phyloP scores from a whole-genome alignment of 495 filamentous ascomycete genomes.

The Usnea hakonensis region DNA sequence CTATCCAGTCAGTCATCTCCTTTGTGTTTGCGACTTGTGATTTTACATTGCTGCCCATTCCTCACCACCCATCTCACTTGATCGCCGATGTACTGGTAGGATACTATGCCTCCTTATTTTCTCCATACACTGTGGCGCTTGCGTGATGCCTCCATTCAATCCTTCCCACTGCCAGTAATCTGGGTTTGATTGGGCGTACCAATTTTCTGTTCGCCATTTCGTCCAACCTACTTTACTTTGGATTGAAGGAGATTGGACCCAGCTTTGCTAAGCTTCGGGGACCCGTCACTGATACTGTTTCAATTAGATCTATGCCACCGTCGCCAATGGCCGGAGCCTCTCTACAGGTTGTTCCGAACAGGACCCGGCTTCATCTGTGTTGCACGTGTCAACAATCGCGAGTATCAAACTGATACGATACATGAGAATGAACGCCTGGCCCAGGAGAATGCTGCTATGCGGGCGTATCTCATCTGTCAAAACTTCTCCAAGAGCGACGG shows the following conservation, averaged over 20 bases:
- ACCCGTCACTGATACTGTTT: background rate
- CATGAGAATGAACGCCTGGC: constrained; percentile 75
- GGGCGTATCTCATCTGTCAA: constrained; percentile 94
- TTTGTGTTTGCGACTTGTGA: constrained; percentile 6
- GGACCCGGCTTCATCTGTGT: constrained; percentile 77
- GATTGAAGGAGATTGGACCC: background rate
- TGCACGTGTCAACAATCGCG: constrained; percentile 90
- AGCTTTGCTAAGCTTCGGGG: background rate
- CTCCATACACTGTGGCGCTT: background rate
- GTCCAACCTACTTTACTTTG: background rate
- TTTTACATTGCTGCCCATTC: background rate
- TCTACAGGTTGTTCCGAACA: constrained; percentile 67
- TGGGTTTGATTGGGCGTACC: background rate
- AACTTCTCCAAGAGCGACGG: constrained; percentile 98
- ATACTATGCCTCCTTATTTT: background rate
- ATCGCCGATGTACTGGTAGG: background rate
- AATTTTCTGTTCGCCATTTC: background rate
- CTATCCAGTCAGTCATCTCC: constrained; percentile 51
- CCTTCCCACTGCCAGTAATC: too few species aligned
- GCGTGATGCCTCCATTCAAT: background rate
- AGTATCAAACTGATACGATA: constrained; percentile 86
- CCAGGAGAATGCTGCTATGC: constrained; percentile 91
- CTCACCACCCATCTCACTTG: background rate
- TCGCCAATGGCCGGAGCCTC: constrained; percentile 88
- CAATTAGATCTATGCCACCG: constrained; percentile 84